Evolutionary conservation across 2,329 filamentous ascomycete species (phyloP), one percentile per base, ranked within the genome.

Genomic region (Colletotrichum liaoningense): DNA sequence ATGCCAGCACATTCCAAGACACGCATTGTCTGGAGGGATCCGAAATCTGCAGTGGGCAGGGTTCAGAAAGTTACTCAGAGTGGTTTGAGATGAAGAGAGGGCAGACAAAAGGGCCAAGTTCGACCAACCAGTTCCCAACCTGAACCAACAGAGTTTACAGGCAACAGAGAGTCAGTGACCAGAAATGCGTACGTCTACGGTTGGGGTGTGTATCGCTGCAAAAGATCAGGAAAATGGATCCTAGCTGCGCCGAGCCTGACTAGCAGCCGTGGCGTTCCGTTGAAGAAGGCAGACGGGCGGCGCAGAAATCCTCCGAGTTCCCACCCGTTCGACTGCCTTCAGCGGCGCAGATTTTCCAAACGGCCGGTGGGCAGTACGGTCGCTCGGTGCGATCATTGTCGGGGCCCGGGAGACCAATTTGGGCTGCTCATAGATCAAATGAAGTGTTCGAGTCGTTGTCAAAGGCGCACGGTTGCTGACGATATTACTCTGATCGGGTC

Each of bases 71-170:
- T 35, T 49, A 42, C 58, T 38, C 38, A 62, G 26, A 62, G 33
- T 62, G 38, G 58, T 62, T 28, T 28, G 38, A 62, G 58, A 62
- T 62, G 58, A 62, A n/a, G 6, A 28, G 26, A 62, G 24, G 35
- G n/a, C 33, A 24, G 42, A 35, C 58, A 22, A 62, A 19, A 28
- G 55, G 19, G 42, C 19, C 42, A 22, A 49, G 19, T 49, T 22
- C 12, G 16, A 49, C 42, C 38, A 42, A 42, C 38, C 16, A 42
- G 16, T 42, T 42, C 38, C 38, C 38, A 42, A 42, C 14, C 38
- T 42, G 38, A 60, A 26, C 33, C 35, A 42, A 42, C 11, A 26
- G 24, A 38, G 12, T n/a, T 26, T 22, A 42, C 14, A 42, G 38
- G 38, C 16, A 19, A 19, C 16, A 42, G 38, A 42, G 38, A 42